Percentiles rank a stretch among this genome's conserved stretches.
Evolutionary conservation across 2,329 filamentous ascomycete genomes (phyloP).

Genomic region (Coleophoma crateriformis): DNA sequence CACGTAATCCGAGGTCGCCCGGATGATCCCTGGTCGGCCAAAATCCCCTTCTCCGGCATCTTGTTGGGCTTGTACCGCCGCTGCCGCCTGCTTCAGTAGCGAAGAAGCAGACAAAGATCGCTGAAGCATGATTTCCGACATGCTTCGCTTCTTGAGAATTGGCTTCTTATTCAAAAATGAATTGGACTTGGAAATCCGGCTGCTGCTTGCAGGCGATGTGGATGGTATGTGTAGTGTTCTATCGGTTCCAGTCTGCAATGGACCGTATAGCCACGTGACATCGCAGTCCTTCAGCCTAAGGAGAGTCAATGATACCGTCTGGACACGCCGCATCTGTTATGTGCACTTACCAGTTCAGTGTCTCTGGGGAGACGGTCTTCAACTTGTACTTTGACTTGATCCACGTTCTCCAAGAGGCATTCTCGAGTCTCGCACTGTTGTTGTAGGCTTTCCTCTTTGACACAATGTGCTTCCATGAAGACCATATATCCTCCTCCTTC

Average conservation of each 20-base stretch:
- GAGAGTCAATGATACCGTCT: conserved; percentile 22
- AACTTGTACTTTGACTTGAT: conserved; percentile 85
- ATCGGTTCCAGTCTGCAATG: conserved; percentile 68
- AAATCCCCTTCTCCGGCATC: conserved; percentile 44
- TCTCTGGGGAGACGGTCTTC: conserved; percentile 83
- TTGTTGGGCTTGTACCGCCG: conserved; percentile 30
- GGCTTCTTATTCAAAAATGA: conserved; percentile 60
- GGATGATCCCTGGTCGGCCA: conserved; percentile 45
- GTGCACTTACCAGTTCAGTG: conserved; percentile 76
- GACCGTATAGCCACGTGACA: conserved; percentile 96
- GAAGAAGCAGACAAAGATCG: conserved; percentile 83
- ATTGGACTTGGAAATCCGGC: conserved; percentile 51
- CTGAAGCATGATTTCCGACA: conserved; percentile 93
- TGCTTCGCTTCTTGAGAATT: conserved; percentile 93
- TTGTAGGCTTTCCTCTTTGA: conserved; percentile 73
- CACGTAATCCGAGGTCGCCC: conserved; percentile 64
- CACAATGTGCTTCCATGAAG: conserved; percentile 91
- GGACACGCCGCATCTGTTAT: not conserved
- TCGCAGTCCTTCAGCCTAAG: conserved; percentile 91
- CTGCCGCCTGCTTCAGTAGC: conserved; percentile 64
- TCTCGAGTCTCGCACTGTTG: conserved; percentile 80
- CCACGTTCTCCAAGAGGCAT: conserved; percentile 97
- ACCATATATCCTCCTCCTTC: conserved; percentile 96
- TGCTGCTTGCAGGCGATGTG: conserved; percentile 39
- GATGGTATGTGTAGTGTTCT: conserved; percentile 42